Evolutionary conservation across 2,329 filamentous ascomycete genomes (phyloP), one percentile per base, ranked within the genome.

Genomic region (Claviceps spartinae): DNA sequence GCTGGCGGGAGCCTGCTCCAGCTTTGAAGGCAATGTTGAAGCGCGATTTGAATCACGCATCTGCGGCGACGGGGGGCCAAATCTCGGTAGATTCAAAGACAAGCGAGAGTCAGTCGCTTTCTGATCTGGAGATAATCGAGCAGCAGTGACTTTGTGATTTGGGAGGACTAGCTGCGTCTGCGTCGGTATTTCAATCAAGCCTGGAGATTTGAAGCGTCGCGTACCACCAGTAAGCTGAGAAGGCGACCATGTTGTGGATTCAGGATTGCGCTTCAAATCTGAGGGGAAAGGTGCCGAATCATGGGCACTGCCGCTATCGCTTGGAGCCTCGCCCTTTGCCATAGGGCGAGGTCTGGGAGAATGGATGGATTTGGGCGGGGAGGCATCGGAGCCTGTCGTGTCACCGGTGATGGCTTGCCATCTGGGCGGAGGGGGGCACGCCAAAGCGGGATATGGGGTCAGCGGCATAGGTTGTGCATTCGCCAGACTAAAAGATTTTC

Each of bases 281-380:
- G 70, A 69, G 6, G 77, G 78, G 22, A 74, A 70, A 58, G 78
- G 77, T 45, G 75, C 75, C 7, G 77, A 79, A 55, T 79, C 76
- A 53, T 72, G 71, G 9, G 70, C 55, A 54, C 66, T 71, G 40
- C 70, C 55, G 54, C 66, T 71, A 40, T 76, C 72, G 11, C 66
- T 62, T 47, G 76, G 73, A 20, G 71, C 57, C 48, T 78, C 73
- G 66, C 72, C 72, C 47, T 61, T 62, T 20, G 54, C 63, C 5
- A 50, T 48, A 1, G 59, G 57, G 9, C 57, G 56, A 18, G 59
- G 53, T 41, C 59, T 62, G 22, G 54, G 47, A 41, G 56, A 47
- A 37, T 54, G 60, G 26, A 58, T 48, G 13, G 59, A 54, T n/a
- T 61, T 62, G 30, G 51, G 49, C 52, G 62, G 62, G 2, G 62